Conservation (phyloP, 2,329 filamentous ascomycete genomes). For the Graphilbum ipis-grandicollis region DNA sequence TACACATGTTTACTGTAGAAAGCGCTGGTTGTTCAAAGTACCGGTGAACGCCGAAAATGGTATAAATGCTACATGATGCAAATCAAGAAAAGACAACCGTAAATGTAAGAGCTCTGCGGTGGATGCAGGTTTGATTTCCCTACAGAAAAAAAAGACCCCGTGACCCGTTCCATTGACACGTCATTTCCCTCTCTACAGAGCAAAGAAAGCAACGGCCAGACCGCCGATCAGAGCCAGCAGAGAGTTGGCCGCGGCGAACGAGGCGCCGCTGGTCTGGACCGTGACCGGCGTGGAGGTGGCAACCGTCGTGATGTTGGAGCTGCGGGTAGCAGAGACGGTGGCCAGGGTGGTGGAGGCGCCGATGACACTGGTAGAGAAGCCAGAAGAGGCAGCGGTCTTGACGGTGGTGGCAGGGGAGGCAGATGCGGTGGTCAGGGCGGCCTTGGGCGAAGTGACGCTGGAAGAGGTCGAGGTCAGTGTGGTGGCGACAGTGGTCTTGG, state of each 20-base stretch:
- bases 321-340: conserved; percentile 5
- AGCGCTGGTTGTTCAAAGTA: no score
- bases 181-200: no score
- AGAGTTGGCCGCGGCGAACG: conserved; percentile 22
- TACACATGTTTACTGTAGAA: no score
- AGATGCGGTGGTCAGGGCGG: conserved; percentile 6
- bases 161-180: no score
- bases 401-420: neutral
- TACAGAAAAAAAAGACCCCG: no score
- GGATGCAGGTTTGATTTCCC: no score
- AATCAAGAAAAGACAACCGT: no score
- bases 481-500: neutral
- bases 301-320: conserved; percentile 18
- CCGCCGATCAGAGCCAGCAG: conserved; percentile 24
- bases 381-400: neutral
- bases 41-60: no score
- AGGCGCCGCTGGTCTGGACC: conserved; percentile 16
- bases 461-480: conserved; percentile 7
- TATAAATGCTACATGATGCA: no score
- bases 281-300: conserved; percentile 4
- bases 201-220: conserved; percentile 22
- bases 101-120: no score
- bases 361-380: conserved; percentile 9
- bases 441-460: no score
- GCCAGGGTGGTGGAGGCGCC: conserved; percentile 4